Evolutionary conservation across 768 basidiomycete genomes (phyloP).

Genomic region (Mycena epipterygia): DNA sequence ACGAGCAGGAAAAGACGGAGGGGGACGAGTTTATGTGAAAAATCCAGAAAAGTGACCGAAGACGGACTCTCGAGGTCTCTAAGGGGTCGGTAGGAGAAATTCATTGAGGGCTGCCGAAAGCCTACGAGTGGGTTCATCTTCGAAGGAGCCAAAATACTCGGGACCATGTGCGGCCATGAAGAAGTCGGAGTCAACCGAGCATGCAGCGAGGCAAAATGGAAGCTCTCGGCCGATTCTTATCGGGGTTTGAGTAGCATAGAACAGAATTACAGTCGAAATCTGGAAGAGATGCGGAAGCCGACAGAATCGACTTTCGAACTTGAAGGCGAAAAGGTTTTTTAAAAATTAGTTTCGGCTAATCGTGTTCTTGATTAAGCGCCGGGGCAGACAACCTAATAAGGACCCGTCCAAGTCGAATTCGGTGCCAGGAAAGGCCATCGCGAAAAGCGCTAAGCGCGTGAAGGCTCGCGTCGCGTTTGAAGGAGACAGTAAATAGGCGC

Average conservation of each 20-base stretch:
- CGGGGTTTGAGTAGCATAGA: conserved; percentile 22
- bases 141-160: conserved; percentile 16
- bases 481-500: neutral
- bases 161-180: conserved; percentile 5
- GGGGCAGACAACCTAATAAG: too few relatives aligned
- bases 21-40: conserved; percentile 15
- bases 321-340: conserved; percentile 6
- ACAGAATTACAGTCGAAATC: conserved; percentile 26
- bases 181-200: conserved; percentile 24
- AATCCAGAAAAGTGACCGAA: neutral
- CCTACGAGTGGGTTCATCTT: conserved; percentile 15
- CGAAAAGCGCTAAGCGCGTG: neutral
- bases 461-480: neutral
- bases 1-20: conserved; percentile 8
- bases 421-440: neutral
- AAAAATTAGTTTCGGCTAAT: conserved; percentile 34
- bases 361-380: conserved; percentile 15
- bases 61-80: neutral
- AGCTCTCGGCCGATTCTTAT: conserved; percentile 24
- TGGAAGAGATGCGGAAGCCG: conserved; percentile 34
- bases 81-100: conserved; percentile 28
- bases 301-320: neutral
- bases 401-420: conserved; percentile 28
- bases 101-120: conserved; percentile 25
- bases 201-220: conserved; percentile 33